A percentile compares a stretch with the other conserved stretches of the same genome.
These are phyloP conservation scores for Lathyrus sativus DNA, from an alignment of 306 rosid genomes.

Conservation along the genomic window DNA sequence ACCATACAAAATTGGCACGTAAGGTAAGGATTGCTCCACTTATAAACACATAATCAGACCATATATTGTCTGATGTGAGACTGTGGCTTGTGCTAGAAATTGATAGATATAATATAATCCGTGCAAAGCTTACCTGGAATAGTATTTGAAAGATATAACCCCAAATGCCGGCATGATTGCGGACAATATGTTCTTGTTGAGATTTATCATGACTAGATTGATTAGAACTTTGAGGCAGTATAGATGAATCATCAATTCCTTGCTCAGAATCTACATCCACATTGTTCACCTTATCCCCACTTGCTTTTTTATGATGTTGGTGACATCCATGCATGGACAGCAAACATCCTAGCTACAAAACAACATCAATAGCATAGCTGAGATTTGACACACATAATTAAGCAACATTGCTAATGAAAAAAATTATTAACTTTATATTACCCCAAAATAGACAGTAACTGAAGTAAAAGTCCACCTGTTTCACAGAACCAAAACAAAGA, in stretches of 20 bases:
- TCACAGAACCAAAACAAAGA: conserved; percentile 30
- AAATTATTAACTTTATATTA: conserved; percentile 33
- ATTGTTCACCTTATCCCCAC: conserved; percentile 77
- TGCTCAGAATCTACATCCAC: conserved; percentile 76
- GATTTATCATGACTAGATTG: conserved; percentile 48
- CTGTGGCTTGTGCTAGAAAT: no score
- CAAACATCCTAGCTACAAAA: conserved; percentile 83
- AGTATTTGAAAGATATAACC: conserved; percentile 84
- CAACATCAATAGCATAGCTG: conserved; percentile 29
- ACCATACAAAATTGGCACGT: no score
- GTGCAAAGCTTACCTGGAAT: conserved; percentile 62
- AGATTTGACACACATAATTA: background rate
- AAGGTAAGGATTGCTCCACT: no score
- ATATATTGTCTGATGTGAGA: no score
- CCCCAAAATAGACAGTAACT: conserved; percentile 92
- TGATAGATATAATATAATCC: no score
- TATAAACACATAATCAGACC: no score
- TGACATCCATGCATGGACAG: conserved; percentile 87
- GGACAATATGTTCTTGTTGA: conserved; percentile 43
- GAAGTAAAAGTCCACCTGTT: conserved; percentile 91
- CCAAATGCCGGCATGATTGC: conserved; percentile 74
- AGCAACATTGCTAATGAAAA: conserved; percentile 12
- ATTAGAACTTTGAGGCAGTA: conserved; percentile 38
- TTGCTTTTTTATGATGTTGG: conserved; percentile 71
- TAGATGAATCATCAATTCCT: conserved; percentile 48